Evolutionary conservation across 2,329 filamentous ascomycete species (phyloP).

Genomic region (Purpureocillium takamizusanense): DNA sequence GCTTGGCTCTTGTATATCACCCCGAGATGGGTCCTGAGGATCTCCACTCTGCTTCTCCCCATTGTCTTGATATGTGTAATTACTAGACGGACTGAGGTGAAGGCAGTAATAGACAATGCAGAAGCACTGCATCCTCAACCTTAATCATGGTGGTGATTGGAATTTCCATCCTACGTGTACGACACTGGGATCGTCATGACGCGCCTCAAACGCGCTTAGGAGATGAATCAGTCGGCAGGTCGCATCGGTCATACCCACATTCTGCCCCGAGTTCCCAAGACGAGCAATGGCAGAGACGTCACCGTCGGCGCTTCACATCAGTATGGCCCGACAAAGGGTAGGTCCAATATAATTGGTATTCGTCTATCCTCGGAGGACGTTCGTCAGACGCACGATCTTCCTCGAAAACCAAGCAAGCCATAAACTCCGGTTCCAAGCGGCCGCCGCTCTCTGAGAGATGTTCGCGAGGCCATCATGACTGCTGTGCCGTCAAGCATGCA

Average conservation of each 20-base stretch:
- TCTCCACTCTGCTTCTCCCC: slow-evolving; percentile 33
- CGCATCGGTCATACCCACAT: too few species aligned
- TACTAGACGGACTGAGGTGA: slow-evolving; percentile 22
- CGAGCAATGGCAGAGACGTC: too few species aligned
- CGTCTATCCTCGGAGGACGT: slow-evolving; percentile 32
- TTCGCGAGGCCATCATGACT: slow-evolving; percentile 20
- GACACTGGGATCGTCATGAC: too few species aligned
- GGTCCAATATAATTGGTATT: slow-evolving; percentile 31
- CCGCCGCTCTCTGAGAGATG: slow-evolving; percentile 31
- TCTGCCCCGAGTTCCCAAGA: too few species aligned
- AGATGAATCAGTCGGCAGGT: too few species aligned
- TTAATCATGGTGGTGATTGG: too few species aligned
- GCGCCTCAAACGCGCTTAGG: too few species aligned
- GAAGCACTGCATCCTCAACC: slow-evolving; percentile 3
- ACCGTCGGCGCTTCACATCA: too few species aligned
- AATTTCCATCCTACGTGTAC: too few species aligned
- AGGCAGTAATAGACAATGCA: slow-evolving; percentile 19
- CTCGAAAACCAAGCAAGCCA: slow-evolving; percentile 34
- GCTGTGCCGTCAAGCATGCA: slow-evolving; percentile 3
- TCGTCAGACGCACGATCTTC: slow-evolving; percentile 32
- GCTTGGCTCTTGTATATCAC: slow-evolving; percentile 27
- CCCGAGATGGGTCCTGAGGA: slow-evolving; percentile 22
- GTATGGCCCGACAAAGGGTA: slow-evolving; percentile 1
- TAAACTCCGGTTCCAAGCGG: slow-evolving; percentile 37
- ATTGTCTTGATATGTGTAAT: slow-evolving; percentile 27